Base-by-base conservation (phyloP, 768 basidiomycete genomes). In the Nidularia pulvinata region DNA sequence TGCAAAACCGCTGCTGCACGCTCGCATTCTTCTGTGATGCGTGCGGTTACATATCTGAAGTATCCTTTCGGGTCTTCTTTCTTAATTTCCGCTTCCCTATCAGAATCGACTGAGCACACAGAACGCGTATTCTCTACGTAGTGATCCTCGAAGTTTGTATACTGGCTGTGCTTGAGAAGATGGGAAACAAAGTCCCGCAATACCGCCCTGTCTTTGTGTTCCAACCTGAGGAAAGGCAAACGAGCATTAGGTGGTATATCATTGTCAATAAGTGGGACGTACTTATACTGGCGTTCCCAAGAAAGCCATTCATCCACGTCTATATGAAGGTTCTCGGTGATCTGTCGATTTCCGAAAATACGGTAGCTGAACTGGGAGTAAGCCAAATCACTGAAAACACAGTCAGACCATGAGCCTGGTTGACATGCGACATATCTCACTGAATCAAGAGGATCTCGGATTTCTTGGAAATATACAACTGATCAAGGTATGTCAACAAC, bases 401-500 rank as follows among this genome's bases (percentile, higher is more conserved):
- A 14, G 11, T 45, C 65, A 76, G 56, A 33, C 30, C 50, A 33
- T 35, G 9, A 33, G 25, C 34, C 22, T 35, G 14, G 33, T 36
- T 37, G 13, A 33, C 25, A 46, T 5, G 42, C 7, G 25, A 16
- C 54, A 5, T 33, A 13, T 4, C 75, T 19, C 57, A 88, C 89
- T 68, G 76, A 46, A 86, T 78, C 11, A 65, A 69, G 6, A 61
- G 59, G 11, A 73, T 52, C 10, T 70, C 66, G 32, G 71, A 67
- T 33, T 76, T 67, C 39, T 71, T 69, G 0, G 65, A 60, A 7
- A 90, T 75, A 57, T 85, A 91, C 0, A 77, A 75, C 61, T 88
- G 82, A 62, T 94, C 90, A 49, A 93, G 68, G 64, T 86, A 88
- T 2, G 89, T 81, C 49, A 92, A 68, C 25, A 92, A 67, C 0